Evolutionary conservation across 805 yeast species (phyloP), one percentile per base, ranked within the genome.

Genomic region (Candida anglica): DNA sequence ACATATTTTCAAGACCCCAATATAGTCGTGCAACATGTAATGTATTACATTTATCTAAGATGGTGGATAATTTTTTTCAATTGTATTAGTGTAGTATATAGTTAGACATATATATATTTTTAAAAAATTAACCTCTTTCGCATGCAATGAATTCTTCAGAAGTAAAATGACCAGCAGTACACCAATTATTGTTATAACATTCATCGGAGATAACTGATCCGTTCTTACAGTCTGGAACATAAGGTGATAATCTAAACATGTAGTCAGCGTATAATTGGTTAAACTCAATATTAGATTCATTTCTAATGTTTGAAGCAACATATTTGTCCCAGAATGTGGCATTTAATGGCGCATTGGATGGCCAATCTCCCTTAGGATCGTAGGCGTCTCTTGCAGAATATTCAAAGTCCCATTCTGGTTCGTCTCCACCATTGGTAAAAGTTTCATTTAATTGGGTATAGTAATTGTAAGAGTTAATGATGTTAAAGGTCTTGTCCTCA

Each of bases 351-450:
- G 80, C 62, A 8, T 53, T 44, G 9, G 34, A 42, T 13, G 86
- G 85, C 88, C 88, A 81, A 11, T 60, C 48, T 3, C 60, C 56
- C 8, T 68, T 52, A 9, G 74, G 61, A 34, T 71, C 74, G 40
- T 77, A 81, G 2, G 66, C 59, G 2, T 72, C 77, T 53, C 89
- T 69, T 1, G 86, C 77, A 32, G 81, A 73, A 55, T 82, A 82
- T 42, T 77, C 82, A 38, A 66, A 70, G 36, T 64, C 52, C 89
- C 88, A 81, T 16, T 51, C 55, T 13, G 85, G 82, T 43, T 77
- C 85, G 18, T 55, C 62, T 10, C 78, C 77, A 15, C 72, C 69
- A 36, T 69, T 70, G 32, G 53, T 52, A 49, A 71, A 76, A 10
- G 83, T 77, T 29, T 70, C 74, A 48, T 79, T 77, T 43, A 82